phyloP scores from a whole-genome alignment of 139 green algal genomes.

The Nannochloris sp. region DNA sequence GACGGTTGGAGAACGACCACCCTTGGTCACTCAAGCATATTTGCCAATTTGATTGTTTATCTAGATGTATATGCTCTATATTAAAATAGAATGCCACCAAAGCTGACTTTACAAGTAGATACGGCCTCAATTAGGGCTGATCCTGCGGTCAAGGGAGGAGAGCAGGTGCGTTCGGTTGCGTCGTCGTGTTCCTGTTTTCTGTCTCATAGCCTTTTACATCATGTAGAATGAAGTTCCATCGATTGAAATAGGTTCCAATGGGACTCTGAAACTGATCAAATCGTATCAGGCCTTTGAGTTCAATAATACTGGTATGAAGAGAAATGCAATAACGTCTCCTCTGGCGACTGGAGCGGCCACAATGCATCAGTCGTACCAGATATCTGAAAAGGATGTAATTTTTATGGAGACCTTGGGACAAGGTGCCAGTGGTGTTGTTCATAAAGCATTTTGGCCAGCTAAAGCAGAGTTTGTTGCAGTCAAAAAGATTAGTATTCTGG shows the following conservation, averaged over 20 bases:
- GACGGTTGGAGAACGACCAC: too few species aligned
- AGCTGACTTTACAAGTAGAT: not conserved
- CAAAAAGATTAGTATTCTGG: slow-evolving; percentile 63
- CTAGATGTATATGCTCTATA: not conserved
- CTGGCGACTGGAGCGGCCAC: slow-evolving; percentile 17
- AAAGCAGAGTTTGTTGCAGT: slow-evolving; percentile 69
- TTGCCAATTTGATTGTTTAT: too few species aligned
- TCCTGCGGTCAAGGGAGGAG: not conserved
- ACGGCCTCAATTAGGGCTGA: not conserved
- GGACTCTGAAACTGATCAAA: slow-evolving; percentile 37
- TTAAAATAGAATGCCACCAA: not conserved
- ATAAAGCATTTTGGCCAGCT: slow-evolving; percentile 60
- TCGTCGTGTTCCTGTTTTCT: not conserved
- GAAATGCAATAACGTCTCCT: slow-evolving; percentile 14
- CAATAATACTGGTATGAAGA: slow-evolving; percentile 33
- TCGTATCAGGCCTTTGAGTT: slow-evolving; percentile 41
- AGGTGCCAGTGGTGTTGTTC: slow-evolving; percentile 60
- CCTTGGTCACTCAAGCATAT: too few species aligned
- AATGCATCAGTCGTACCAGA: slow-evolving; percentile 38
- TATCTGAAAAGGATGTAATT: slow-evolving; percentile 64
- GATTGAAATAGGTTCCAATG: slow-evolving; percentile 29
- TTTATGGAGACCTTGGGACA: slow-evolving; percentile 57
- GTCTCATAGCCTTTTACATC: not conserved
- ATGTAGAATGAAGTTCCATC: slow-evolving; percentile 15
- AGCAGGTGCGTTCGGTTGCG: not conserved